Conservation (phyloP, 176 grass and related monocot species). For the Alopecurus myosuroides region DNA sequence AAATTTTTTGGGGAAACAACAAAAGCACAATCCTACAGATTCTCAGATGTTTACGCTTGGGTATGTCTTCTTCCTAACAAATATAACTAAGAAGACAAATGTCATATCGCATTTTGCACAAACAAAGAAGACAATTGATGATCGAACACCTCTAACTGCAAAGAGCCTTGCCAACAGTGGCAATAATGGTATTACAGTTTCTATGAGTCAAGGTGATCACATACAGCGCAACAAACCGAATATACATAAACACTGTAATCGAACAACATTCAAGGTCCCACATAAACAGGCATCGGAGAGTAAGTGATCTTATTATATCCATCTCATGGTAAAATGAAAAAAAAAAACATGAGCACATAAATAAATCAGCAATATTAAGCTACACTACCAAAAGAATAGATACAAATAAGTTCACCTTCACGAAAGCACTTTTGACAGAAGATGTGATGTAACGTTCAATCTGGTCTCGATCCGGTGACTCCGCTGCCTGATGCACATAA, state of each 20-base stretch:
- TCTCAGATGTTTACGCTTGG: background rate
- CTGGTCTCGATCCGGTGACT: constrained; percentile 74
- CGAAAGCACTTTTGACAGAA: constrained; percentile 89
- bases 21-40: constrained; percentile 16
- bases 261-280: constrained; percentile 11
- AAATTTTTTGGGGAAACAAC: background rate
- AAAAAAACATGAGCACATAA: background rate
- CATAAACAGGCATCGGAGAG: background rate
- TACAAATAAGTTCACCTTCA: constrained; percentile 59
- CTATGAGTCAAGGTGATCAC: constrained; percentile 1
- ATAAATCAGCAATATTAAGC: constrained; percentile 2
- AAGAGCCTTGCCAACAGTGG: background rate
- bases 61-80: background rate
- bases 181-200: constrained; percentile 2
- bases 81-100: constrained; percentile 9
- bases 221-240: constrained; percentile 8
- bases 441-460: constrained; percentile 87
- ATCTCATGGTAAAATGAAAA: constrained; percentile 10
- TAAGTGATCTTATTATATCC: constrained; percentile 21
- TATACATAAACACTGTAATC: background rate
- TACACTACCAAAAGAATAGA: constrained; percentile 20
- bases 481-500: constrained; percentile 50
- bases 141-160: constrained; percentile 11
- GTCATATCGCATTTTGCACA: constrained; percentile 1
- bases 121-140: background rate